These are phyloP conservation scores for Adenanthera pavonina DNA, from an alignment of 306 rosid species.

Conservation along the genomic window DNA sequence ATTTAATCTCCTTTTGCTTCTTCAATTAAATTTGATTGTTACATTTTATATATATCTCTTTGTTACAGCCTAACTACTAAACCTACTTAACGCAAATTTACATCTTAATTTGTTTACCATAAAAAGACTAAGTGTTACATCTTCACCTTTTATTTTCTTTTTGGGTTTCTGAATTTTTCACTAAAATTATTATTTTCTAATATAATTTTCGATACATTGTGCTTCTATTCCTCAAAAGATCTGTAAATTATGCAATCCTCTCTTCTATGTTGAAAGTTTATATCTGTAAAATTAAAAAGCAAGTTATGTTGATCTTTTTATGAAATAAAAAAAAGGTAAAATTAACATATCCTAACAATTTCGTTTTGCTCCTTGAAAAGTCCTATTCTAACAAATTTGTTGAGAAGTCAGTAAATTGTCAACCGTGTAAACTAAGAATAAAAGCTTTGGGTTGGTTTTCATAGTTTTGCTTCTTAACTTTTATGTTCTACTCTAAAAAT, in stretches of 20 bases:
- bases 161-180: not conserved
- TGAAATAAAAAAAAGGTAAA: not conserved
- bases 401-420: not conserved
- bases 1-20: not conserved
- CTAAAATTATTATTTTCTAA: not conserved
- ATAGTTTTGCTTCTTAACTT: not conserved
- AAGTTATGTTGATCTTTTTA: not conserved
- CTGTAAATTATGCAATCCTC: too few species aligned
- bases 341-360: not conserved
- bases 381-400: too few species aligned
- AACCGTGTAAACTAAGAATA: too few species aligned
- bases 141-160: not conserved
- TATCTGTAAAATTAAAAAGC: not conserved
- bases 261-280: too few species aligned
- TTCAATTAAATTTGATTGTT: slow-evolving; percentile 1
- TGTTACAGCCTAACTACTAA: slow-evolving; percentile 7
- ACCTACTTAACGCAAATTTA: not conserved
- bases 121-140: not conserved
- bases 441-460: not conserved
- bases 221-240: not conserved
- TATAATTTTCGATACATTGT: not conserved
- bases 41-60: not conserved
- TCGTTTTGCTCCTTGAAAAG: not conserved
- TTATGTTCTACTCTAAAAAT: too few species aligned
- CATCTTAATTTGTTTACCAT: not conserved